Evolutionary conservation across 108 stramenopile genomes (phyloP).

Genomic region (Mayamaea pseudoterrestris): DNA sequence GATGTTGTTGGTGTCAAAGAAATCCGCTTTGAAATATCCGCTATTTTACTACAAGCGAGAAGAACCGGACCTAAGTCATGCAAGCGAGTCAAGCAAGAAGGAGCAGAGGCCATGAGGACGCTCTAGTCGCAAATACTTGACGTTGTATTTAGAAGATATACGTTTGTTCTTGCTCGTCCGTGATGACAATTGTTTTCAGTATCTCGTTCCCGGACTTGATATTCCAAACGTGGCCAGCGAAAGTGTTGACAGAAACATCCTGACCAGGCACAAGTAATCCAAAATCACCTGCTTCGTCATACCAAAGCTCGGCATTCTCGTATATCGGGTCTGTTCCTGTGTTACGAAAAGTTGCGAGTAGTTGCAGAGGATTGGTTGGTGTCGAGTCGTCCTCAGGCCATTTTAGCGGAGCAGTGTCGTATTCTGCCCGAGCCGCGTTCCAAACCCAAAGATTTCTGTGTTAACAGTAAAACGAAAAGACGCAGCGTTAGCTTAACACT

Average conservation of each 20-base stretch:
- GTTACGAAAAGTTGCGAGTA: slow-evolving; percentile 50
- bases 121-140: too few species aligned
- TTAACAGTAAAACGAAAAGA: not conserved
- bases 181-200: slow-evolving; percentile 36
- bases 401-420: slow-evolving; percentile 19
- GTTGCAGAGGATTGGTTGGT: slow-evolving; percentile 14
- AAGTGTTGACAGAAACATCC: slow-evolving; percentile 53
- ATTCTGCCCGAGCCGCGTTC: slow-evolving; percentile 25
- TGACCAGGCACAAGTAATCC: slow-evolving; percentile 55
- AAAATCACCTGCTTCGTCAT: slow-evolving; percentile 53
- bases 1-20: not conserved
- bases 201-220: slow-evolving; percentile 46
- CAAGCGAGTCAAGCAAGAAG: not conserved
- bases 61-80: not conserved
- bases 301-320: slow-evolving; percentile 43
- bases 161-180: slow-evolving; percentile 16
- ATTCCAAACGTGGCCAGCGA: slow-evolving; percentile 67
- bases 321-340: slow-evolving; percentile 31
- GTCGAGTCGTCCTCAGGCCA: slow-evolving; percentile 8
- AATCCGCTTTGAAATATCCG: slow-evolving; percentile 1
- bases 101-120: too few species aligned
- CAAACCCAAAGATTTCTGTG: slow-evolving; percentile 72
- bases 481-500: not conserved
- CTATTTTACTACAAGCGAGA: slow-evolving; percentile 7
- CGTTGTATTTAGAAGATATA: not conserved